phyloP scores from a whole-genome alignment of 83 land plant genomes.

The Picea mariana region DNA sequence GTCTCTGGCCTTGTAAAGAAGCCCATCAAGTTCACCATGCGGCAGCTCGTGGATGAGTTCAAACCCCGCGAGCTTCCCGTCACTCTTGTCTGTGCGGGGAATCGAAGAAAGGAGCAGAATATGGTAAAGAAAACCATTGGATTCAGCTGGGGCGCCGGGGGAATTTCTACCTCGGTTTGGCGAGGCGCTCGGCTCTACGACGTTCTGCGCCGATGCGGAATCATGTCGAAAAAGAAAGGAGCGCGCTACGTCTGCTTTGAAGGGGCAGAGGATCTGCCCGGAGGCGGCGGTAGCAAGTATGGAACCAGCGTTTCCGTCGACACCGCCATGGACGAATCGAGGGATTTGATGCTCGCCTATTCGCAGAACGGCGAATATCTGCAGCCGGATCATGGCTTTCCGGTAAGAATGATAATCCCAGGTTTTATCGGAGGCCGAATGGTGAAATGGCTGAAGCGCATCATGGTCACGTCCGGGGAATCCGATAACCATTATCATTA shows the following conservation, averaged over 20 bases:
- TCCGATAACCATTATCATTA: constrained; percentile 76
- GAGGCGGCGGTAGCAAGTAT: constrained; percentile 87
- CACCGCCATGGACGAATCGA: constrained; percentile 69
- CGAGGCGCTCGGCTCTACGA: constrained; percentile 69
- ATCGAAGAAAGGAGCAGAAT: constrained; percentile 93
- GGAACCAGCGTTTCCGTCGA: constrained; percentile 77
- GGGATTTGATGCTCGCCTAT: constrained; percentile 83
- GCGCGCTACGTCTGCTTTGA: constrained; percentile 87
- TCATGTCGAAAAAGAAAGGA: constrained; percentile 45
- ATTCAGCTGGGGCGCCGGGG: constrained; percentile 98
- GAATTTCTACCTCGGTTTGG: constrained; percentile 88
- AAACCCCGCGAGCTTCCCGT: constrained; percentile 72
- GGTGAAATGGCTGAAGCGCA: constrained; percentile 91
- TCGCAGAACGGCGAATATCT: constrained; percentile 83
- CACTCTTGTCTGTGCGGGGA: constrained; percentile 94
- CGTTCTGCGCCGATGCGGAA: constrained; percentile 76
- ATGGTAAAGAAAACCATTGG: constrained; percentile 88
- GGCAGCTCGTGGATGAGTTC: constrained; percentile 57
- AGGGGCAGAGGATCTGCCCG: constrained; percentile 91
- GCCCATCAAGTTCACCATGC: constrained; percentile 71
- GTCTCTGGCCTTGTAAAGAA: constrained; percentile 70
- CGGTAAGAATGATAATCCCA: constrained; percentile 84
- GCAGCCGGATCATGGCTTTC: constrained; percentile 91
- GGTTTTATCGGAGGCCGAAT: constrained; percentile 94
- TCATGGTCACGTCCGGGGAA: constrained; percentile 66